These are phyloP conservation scores for Balamuthia mandrillaris DNA, from an alignment of 208 protist species.

Conservation along the genomic window DNA sequence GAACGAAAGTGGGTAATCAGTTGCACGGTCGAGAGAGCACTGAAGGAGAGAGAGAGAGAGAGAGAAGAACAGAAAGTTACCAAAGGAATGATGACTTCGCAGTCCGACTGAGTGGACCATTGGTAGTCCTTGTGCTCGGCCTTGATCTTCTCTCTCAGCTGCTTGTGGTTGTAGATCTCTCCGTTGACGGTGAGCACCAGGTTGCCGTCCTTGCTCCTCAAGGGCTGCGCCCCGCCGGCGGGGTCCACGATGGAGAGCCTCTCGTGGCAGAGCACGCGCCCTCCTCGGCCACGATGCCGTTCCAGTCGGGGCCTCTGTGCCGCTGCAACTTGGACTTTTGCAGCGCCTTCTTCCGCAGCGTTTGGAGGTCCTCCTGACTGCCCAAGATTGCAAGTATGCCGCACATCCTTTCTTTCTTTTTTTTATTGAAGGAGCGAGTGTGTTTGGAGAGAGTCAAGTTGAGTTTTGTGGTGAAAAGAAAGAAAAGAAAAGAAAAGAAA, in stretches of 20 bases:
- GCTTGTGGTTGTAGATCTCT: constrained; percentile 87
- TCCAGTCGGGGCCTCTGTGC: constrained; percentile 78
- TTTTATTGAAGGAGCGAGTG: not conserved
- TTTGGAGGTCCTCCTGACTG: constrained; percentile 17
- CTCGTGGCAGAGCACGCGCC: constrained; percentile 67
- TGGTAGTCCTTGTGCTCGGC: constrained; percentile 44
- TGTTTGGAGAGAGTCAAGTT: too few relatives aligned
- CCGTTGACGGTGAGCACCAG: constrained; percentile 78
- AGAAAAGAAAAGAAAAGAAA: too few relatives aligned
- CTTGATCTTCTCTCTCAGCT: constrained; percentile 52
- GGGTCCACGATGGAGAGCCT: constrained; percentile 74
- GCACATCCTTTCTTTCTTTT: constrained; percentile 56
- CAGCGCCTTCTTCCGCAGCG: constrained; percentile 51
- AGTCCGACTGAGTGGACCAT: constrained; percentile 79
- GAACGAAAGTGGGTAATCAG: too few relatives aligned
- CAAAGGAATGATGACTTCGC: constrained; percentile 75
- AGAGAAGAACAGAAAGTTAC: not conserved
- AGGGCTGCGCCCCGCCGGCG: constrained; percentile 72
- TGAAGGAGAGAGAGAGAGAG: too few relatives aligned
- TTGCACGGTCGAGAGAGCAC: too few relatives aligned
- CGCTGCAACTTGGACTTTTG: constrained; percentile 55
- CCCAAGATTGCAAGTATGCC: constrained; percentile 69
- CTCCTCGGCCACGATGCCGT: constrained; percentile 57
- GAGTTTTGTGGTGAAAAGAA: too few relatives aligned
- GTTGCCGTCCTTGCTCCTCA: constrained; percentile 47